phyloP scores from a whole-genome alignment of 305 asterid species.

The Fraxinus ornus region DNA sequence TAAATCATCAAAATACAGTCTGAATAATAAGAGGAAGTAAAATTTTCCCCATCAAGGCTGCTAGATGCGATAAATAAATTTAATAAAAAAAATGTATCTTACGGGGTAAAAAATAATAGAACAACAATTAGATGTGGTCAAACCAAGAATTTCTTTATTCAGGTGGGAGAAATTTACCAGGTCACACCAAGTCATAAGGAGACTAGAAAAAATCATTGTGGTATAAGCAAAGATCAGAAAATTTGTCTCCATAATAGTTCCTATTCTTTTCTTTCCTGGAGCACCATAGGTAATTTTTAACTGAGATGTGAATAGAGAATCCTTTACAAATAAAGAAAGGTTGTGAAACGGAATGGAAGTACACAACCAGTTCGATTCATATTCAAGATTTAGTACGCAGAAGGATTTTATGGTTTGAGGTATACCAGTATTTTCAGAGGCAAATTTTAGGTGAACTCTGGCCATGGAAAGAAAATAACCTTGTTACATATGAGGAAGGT shows the following conservation, averaged over 20 bases:
- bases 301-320: neutral
- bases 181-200: neutral
- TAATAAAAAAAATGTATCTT: neutral
- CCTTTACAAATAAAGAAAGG: neutral
- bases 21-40: neutral
- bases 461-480: neutral
- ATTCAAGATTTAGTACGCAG: neutral
- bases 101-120: constrained; percentile 1
- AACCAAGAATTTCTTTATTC: constrained; percentile 3
- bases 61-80: neutral
- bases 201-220: neutral
- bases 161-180: neutral
- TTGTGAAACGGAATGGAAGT: neutral
- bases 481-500: too few relatives aligned
- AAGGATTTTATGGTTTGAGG: neutral
- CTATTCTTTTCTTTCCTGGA: neutral
- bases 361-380: neutral
- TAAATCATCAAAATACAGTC: neutral
- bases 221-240: neutral
- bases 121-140: neutral
- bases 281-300: neutral
- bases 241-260: neutral
- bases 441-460: neutral
- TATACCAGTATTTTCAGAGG: neutral
- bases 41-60: neutral